A percentile compares a stretch with the other conserved stretches of the same genome.
phyloP scores from a whole-genome alignment of 129 eudicot species.

The Silybum marianum region DNA sequence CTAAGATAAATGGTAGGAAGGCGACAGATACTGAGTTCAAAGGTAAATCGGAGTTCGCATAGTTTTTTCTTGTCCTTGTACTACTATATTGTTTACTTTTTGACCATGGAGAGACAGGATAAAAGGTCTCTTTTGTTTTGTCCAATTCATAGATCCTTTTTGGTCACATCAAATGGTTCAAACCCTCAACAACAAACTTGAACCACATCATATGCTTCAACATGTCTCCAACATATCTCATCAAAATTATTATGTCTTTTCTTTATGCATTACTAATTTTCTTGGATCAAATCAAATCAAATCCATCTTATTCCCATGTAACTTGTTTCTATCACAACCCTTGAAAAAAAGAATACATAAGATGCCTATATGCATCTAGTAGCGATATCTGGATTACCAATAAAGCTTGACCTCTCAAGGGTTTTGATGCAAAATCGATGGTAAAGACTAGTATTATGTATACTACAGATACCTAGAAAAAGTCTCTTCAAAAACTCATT shows the following conservation, averaged over 20 bases:
- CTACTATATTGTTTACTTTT: background rate
- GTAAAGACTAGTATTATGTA: background rate
- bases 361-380: background rate
- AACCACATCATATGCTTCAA: background rate
- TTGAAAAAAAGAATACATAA: background rate
- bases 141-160: slow-evolving; percentile 1
- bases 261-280: background rate
- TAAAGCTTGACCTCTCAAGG: background rate
- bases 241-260: background rate
- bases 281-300: background rate
- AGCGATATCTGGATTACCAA: background rate
- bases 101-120: background rate
- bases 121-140: background rate
- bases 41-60: no score
- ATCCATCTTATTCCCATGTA: background rate
- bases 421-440: background rate
- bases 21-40: no score
- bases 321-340: background rate
- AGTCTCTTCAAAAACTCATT: background rate
- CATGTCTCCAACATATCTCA: slow-evolving; percentile 26
- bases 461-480: background rate
- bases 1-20: no score
- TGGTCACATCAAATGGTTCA: background rate
- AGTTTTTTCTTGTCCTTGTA: background rate
- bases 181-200: slow-evolving; percentile 24